Conservation (phyloP, 1,284 basidiomycete species). For the Malassezia furfur region DNA sequence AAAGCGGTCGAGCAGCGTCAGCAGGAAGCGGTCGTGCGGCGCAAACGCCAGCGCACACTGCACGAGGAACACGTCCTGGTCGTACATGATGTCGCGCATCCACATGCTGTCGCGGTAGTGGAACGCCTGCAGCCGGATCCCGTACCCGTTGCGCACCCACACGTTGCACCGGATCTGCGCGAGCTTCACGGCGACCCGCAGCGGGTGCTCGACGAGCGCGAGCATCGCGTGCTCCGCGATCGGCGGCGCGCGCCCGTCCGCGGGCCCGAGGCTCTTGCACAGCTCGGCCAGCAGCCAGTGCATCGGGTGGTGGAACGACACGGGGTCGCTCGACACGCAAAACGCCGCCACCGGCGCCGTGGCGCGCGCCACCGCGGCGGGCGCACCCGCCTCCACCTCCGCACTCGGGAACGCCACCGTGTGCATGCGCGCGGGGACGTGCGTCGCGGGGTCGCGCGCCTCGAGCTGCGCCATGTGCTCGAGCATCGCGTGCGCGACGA, state of each 20-base stretch:
- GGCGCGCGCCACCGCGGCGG: conserved; percentile 29
- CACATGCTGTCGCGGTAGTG: conserved; percentile 88
- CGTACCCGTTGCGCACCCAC: conserved; percentile 96
- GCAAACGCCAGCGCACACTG: conserved; percentile 64
- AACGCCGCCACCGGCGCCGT: conserved; percentile 56
- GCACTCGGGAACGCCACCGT: conserved; percentile 23
- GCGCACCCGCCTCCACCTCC: conserved; percentile 55
- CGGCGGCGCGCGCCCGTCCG: conserved; percentile 6
- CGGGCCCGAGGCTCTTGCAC: conserved; percentile 55
- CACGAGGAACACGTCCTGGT: conserved; percentile 87
- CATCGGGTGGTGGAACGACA: conserved; percentile 84
- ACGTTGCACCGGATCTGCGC: conserved; percentile 89
- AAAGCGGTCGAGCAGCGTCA: conserved; percentile 82
- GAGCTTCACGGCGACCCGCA: conserved; percentile 52
- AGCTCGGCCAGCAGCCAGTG: conserved; percentile 87
- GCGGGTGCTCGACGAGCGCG: conserved; percentile 34
- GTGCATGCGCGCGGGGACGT: conserved; percentile 54
- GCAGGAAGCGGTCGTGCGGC: conserved; percentile 67
- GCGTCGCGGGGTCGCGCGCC: conserved; percentile 55
- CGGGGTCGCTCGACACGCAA: conserved; percentile 30
- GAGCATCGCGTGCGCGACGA: conserved; percentile 62
- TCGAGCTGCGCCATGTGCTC: conserved; percentile 20
- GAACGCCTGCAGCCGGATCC: conserved; percentile 85
- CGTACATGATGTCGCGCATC: conserved; percentile 87
- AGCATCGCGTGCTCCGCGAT: conserved; percentile 23